Evolutionary conservation across 306 rosid species (phyloP).

Genomic region (Trifolium subterraneum): DNA sequence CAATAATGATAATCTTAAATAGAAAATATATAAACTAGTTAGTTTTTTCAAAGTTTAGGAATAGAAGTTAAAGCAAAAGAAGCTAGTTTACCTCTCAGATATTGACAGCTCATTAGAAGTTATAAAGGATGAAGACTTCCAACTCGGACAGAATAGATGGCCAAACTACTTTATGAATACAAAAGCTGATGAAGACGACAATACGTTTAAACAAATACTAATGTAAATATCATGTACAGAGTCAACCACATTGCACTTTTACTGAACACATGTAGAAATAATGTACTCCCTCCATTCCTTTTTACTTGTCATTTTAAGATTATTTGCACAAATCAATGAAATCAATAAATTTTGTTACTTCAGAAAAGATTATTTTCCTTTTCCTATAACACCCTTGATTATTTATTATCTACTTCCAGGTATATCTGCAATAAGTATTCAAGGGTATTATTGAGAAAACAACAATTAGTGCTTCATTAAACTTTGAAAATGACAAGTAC

Average conservation of each 20-base stretch:
- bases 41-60: conserved; percentile 10
- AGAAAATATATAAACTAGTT: conserved; percentile 9
- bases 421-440: too few relatives aligned
- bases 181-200: conserved; percentile 24
- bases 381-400: too few relatives aligned
- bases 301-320: too few relatives aligned
- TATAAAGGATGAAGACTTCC: conserved; percentile 40
- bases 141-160: conserved; percentile 37
- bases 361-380: too few relatives aligned
- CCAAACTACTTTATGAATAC: conserved; percentile 43
- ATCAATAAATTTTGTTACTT: too few relatives aligned
- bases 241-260: conserved; percentile 22
- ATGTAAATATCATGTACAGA: conserved; percentile 12
- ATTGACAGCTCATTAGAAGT: conserved; percentile 40
- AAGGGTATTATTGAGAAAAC: too few relatives aligned
- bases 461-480: too few relatives aligned
- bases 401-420: too few relatives aligned
- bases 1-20: conserved; percentile 32
- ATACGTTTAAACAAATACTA: conserved; percentile 21
- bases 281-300: too few relatives aligned
- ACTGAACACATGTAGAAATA: conserved; percentile 8
- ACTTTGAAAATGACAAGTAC: too few relatives aligned
- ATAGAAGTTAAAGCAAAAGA: conserved; percentile 27
- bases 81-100: conserved; percentile 45
- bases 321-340: too few relatives aligned